Evolutionary conservation across 2,329 filamentous ascomycete genomes (phyloP).

Genomic region (Aspergillus piperis): DNA sequence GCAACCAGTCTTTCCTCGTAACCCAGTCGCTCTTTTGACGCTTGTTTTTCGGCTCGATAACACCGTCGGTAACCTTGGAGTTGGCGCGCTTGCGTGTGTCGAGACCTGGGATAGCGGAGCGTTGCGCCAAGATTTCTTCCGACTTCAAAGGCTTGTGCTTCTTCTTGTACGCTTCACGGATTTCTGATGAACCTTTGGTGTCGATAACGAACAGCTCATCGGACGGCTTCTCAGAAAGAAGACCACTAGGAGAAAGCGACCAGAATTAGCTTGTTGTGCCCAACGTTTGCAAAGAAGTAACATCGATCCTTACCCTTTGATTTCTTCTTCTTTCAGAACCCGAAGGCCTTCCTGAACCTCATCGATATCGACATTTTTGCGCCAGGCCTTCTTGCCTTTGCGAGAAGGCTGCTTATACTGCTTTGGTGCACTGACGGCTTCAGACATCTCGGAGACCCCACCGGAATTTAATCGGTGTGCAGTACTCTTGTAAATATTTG

Average conservation of each 20-base stretch:
- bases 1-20: constrained; percentile 77
- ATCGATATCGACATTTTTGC: constrained; percentile 94
- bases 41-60: constrained; percentile 69
- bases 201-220: constrained; percentile 86
- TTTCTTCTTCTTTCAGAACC: constrained; percentile 83
- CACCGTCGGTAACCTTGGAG: constrained; percentile 70
- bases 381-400: constrained; percentile 98
- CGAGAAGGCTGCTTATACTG: constrained; percentile 86
- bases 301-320: constrained; percentile 66
- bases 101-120: constrained; percentile 79
- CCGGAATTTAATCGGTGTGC: constrained; percentile 14
- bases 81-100: constrained; percentile 74
- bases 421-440: constrained; percentile 61
- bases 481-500: constrained; percentile 16
- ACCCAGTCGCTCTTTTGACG: constrained; percentile 76
- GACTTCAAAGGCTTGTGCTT: constrained; percentile 77
- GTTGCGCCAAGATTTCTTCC: constrained; percentile 85
- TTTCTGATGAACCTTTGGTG: constrained; percentile 66
- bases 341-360: constrained; percentile 82
- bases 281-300: not conserved
- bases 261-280: constrained; percentile 3
- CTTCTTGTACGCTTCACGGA: constrained; percentile 66
- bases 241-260: constrained; percentile 61
- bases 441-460: constrained; percentile 32
- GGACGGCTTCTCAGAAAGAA: constrained; percentile 79